Conservation (phyloP, 2,329 filamentous ascomycete genomes). For the Claviceps fusiformis region DNA sequence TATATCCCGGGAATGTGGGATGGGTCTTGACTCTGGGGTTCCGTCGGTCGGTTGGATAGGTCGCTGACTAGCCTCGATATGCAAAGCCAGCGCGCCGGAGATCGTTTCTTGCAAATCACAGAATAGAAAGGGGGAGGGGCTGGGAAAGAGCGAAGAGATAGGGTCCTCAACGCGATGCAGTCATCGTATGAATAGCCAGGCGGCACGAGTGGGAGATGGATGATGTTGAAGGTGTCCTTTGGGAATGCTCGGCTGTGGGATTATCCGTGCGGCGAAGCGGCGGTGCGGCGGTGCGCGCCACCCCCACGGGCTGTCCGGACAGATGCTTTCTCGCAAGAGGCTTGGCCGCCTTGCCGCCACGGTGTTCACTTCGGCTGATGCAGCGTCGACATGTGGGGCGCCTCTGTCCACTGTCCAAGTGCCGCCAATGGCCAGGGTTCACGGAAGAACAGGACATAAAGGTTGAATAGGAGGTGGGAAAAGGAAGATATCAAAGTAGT, state of each 20-base stretch:
- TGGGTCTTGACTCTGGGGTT: not conserved
- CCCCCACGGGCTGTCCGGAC: not conserved
- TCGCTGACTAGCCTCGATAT: no score
- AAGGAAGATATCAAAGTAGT: no score
- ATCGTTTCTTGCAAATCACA: not conserved
- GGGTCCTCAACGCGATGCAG: not conserved
- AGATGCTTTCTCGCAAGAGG: not conserved
- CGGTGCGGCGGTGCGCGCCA: not conserved
- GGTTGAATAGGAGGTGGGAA: no score
- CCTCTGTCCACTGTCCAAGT: not conserved
- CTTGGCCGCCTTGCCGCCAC: constrained; percentile 14
- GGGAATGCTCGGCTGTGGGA: constrained; percentile 16
- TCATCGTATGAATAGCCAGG: not conserved
- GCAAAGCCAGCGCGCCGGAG: not conserved
- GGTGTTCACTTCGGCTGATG: constrained; percentile 15
- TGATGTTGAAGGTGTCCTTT: constrained; percentile 5
- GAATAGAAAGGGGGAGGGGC: not conserved
- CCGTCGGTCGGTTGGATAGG: not conserved
- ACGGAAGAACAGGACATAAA: no score
- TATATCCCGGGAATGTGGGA: not conserved
- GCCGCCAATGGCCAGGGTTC: no score
- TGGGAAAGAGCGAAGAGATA: not conserved
- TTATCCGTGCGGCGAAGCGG: constrained; percentile 16
- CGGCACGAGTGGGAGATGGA: not conserved
- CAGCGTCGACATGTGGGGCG: not conserved